Conservation (phyloP, 768 basidiomycete species). For the Mycena floridula region DNA sequence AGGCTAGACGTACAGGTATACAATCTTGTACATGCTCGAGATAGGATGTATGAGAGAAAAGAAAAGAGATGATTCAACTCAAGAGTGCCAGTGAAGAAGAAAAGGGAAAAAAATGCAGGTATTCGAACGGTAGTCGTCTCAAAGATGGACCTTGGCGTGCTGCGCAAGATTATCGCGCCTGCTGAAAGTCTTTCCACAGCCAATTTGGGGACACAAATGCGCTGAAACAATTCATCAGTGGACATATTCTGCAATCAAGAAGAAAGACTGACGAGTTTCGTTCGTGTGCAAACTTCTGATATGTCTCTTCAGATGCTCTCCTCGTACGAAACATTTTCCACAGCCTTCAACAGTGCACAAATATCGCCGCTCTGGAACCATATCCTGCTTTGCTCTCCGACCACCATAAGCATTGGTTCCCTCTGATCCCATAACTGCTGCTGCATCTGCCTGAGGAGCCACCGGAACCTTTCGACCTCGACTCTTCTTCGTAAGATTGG, state of each 20-base stretch:
- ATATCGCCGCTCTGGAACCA: constrained; percentile 45
- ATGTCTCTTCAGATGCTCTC: constrained; percentile 81
- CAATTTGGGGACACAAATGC: constrained; percentile 53
- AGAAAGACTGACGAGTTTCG: constrained; percentile 62
- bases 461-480: constrained; percentile 53
- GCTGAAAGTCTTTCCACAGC: constrained; percentile 68
- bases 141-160: constrained; percentile 60
- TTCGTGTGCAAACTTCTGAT: constrained; percentile 76
- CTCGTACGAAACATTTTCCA: constrained; percentile 72
- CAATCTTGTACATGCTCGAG: too few relatives aligned
- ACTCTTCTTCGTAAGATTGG: constrained; percentile 59
- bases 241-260: background rate
- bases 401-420: background rate
- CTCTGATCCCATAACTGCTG: constrained; percentile 2
- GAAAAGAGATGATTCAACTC: too few relatives aligned
- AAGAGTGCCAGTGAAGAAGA: too few relatives aligned
- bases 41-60: too few relatives aligned
- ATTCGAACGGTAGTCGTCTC: background rate
- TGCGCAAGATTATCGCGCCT: constrained; percentile 74
- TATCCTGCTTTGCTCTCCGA: constrained; percentile 7
- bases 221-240: constrained; percentile 25
- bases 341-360: constrained; percentile 68
- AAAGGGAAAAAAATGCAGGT: background rate
- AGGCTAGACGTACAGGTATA: too few relatives aligned
- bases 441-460: background rate